phyloP scores from a whole-genome alignment of 371 early-diverging fungal genomes.

The Dentiscutata heterogama region DNA sequence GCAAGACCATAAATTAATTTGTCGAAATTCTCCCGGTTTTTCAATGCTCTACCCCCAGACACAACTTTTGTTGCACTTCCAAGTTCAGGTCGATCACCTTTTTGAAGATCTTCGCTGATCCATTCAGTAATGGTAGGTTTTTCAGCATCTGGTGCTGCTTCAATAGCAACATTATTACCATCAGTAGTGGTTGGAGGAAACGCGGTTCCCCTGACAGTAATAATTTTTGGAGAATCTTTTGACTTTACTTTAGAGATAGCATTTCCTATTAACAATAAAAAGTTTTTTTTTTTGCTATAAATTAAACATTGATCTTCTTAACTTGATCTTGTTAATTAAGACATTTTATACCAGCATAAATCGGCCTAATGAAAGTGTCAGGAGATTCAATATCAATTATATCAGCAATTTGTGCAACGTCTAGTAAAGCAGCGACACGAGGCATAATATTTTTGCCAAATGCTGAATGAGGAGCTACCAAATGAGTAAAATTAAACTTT shows the following conservation, averaged over 20 bases:
- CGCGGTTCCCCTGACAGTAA: slow-evolving; percentile 94
- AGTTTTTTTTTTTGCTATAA: background rate
- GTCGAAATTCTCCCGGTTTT: slow-evolving; percentile 95
- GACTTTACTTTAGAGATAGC: slow-evolving; percentile 97
- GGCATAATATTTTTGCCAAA: slow-evolving; percentile 95
- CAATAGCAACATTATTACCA: slow-evolving; percentile 63
- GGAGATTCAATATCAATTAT: slow-evolving; percentile 80
- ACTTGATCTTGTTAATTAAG: background rate
- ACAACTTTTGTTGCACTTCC: slow-evolving; percentile 90
- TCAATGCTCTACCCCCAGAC: slow-evolving; percentile 96
- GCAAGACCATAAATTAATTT: slow-evolving; percentile 91
- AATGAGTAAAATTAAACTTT: slow-evolving; percentile 81
- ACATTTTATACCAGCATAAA: slow-evolving; percentile 86
- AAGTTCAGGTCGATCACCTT: slow-evolving; percentile 97
- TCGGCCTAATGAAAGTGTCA: slow-evolving; percentile 96
- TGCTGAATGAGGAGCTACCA: slow-evolving; percentile 89
- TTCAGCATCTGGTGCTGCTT: slow-evolving; percentile 75
- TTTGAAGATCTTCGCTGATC: slow-evolving; percentile 91
- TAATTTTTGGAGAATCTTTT: slow-evolving; percentile 83
- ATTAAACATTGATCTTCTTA: slow-evolving; percentile 15
- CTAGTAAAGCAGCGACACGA: slow-evolving; percentile 92
- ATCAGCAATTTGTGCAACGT: slow-evolving; percentile 93
- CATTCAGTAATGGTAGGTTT: slow-evolving; percentile 73
- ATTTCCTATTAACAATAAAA: slow-evolving; percentile 70
- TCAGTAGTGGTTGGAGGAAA: slow-evolving; percentile 81